These are phyloP conservation scores for Boletus reticulatus DNA, from an alignment of 768 basidiomycete species.

Conservation along the genomic window DNA sequence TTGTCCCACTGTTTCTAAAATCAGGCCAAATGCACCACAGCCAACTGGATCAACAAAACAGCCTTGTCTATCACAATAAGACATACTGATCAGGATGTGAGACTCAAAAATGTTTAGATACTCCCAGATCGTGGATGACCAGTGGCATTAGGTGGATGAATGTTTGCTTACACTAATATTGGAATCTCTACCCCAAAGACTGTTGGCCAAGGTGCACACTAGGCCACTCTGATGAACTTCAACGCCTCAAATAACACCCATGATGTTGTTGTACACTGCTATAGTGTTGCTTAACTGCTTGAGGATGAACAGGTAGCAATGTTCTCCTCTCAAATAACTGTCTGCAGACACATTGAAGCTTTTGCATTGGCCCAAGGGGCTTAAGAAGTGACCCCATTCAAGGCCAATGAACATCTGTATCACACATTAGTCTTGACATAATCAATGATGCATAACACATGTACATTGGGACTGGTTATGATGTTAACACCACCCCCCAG, in stretches of 20 bases:
- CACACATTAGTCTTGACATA: neutral
- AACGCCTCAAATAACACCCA: slow-evolving; percentile 67
- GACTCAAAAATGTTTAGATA: too few species aligned
- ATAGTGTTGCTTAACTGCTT: slow-evolving; percentile 68
- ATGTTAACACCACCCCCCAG: slow-evolving; percentile 75
- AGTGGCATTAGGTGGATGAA: too few species aligned
- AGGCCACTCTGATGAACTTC: slow-evolving; percentile 71
- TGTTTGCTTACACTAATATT: too few species aligned
- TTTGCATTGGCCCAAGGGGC: slow-evolving; percentile 64
- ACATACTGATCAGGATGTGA: too few species aligned
- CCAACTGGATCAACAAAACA: too few species aligned
- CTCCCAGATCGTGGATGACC: too few species aligned
- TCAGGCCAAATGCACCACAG: too few species aligned
- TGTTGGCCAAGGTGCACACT: slow-evolving; percentile 29
- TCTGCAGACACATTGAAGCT: slow-evolving; percentile 70
- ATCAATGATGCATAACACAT: slow-evolving; percentile 18
- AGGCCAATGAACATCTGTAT: slow-evolving; percentile 66
- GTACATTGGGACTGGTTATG: slow-evolving; percentile 68
- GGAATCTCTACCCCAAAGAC: too few species aligned
- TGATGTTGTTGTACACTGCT: slow-evolving; percentile 62
- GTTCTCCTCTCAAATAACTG: slow-evolving; percentile 71
- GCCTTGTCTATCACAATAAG: too few species aligned
- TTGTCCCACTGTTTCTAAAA: too few species aligned
- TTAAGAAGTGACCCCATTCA: slow-evolving; percentile 67
- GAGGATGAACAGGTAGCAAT: slow-evolving; percentile 66